Percentiles rank a stretch among this genome's conserved stretches.
Conservation (phyloP, 768 basidiomycete species). For the Boletellus emodensis region DNA sequence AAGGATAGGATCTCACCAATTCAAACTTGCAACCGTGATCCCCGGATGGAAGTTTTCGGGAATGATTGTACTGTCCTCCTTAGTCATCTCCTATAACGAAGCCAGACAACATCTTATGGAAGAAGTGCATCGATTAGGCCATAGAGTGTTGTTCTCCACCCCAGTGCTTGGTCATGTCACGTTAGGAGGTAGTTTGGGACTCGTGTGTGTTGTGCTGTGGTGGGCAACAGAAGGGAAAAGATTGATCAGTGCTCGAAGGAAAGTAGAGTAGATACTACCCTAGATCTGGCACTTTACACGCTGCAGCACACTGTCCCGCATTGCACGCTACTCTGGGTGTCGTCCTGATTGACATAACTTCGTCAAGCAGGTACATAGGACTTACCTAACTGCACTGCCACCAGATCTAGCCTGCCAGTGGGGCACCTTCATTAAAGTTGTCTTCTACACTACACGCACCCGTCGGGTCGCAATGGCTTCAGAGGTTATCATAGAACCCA, state of each 20-base stretch:
- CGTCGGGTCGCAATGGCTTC: slow-evolving; percentile 21
- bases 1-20: slow-evolving; percentile 9
- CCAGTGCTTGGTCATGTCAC: slow-evolving; percentile 23
- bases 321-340: too few relatives aligned
- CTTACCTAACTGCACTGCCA: slow-evolving; percentile 15
- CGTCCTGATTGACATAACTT: too few relatives aligned
- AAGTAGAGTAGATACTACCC: slow-evolving; percentile 16
- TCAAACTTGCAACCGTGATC: slow-evolving; percentile 12
- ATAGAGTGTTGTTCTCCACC: slow-evolving; percentile 18
- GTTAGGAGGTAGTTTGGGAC: slow-evolving; percentile 23
- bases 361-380: background rate
- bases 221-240: slow-evolving; percentile 28
- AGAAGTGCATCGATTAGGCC: slow-evolving; percentile 13
- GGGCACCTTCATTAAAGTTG: background rate
- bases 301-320: too few relatives aligned
- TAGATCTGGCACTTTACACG: too few relatives aligned
- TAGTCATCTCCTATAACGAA: slow-evolving; percentile 18
- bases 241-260: slow-evolving; percentile 16
- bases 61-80: slow-evolving; percentile 21
- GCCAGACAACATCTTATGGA: slow-evolving; percentile 13
- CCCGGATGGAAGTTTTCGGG: slow-evolving; percentile 28
- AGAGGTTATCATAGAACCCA: slow-evolving; percentile 24
- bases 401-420: background rate
- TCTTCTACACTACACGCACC: background rate
- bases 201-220: slow-evolving; percentile 27